These are phyloP conservation scores for Phytopythium sindhum DNA, from an alignment of 352 stramenopile species.

Conservation along the genomic window DNA sequence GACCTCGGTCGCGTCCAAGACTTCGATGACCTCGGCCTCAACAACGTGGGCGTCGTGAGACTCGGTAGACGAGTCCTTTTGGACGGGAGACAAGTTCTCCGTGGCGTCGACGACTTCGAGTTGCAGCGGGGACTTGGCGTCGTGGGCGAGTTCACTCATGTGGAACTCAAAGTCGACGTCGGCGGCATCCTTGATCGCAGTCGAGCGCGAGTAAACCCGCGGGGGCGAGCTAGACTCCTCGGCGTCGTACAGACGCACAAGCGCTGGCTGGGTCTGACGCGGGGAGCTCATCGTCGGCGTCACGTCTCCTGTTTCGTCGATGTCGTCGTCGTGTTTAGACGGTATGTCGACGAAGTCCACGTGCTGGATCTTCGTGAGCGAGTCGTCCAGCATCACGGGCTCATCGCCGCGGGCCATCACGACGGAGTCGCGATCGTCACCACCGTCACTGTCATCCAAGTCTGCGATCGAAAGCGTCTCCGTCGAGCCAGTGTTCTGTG, in stretches of 20 bases:
- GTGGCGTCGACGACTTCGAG: constrained; percentile 26
- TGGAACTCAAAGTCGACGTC: constrained; percentile 14
- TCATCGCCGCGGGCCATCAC: constrained; percentile 18
- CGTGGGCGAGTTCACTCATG: constrained; percentile 17
- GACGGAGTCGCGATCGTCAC: constrained; percentile 3
- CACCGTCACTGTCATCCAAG: constrained; percentile 15
- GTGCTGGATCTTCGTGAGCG: constrained; percentile 31
- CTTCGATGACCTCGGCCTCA: constrained; percentile 18
- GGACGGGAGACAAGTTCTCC: background rate
- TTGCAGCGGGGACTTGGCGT: constrained; percentile 11
- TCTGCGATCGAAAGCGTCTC: constrained; percentile 46
- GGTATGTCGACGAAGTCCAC: constrained; percentile 45
- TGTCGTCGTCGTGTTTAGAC: constrained; percentile 23
- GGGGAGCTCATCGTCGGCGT: constrained; percentile 20
- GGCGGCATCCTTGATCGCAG: background rate
- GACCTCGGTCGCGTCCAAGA: constrained; percentile 21
- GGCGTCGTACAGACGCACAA: constrained; percentile 9
- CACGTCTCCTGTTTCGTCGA: constrained; percentile 7
- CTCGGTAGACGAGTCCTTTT: background rate
- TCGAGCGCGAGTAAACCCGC: background rate
- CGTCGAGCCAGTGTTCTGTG: constrained; percentile 22
- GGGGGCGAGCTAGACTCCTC: background rate
- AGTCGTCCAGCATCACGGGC: constrained; percentile 45
- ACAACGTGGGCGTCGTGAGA: constrained; percentile 5
- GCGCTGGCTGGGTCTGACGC: constrained; percentile 9